Evolutionary conservation across 2,329 filamentous ascomycete genomes (phyloP), one percentile per base, ranked within the genome.

Genomic region (Colletotrichum sp.): DNA sequence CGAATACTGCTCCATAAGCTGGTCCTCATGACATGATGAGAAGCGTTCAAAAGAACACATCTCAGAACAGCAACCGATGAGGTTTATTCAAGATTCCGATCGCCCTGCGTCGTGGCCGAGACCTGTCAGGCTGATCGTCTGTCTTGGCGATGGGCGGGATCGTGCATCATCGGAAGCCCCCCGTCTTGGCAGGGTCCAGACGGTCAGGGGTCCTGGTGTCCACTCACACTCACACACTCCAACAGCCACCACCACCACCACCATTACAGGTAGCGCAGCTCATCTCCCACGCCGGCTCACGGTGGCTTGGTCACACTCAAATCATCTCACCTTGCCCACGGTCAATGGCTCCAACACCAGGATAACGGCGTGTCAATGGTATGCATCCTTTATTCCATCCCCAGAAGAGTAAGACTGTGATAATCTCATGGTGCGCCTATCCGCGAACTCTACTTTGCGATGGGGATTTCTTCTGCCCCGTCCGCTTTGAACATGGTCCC

Each of bases 111-210:
- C 52, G 26, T 12, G 13, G 43, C 32, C 30, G 36, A 66, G 38
- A 28, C 15, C 69, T 67, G 48, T n/a, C 71, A 64, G 61, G 26
- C 43, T 32, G 26, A 71, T 74, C 58, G 28, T 60, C 15, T 58
- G 34, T 38, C 72, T 75, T 72, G 69, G 61, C 72, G 24, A n/a
- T 12, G 30, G 57, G 55, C 68, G 72, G 72, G 69, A 75, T 72
- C 61, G 55, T 66, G 72, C 68, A 75, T 38, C 61, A 43, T 38
- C 68, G 61, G 36, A 30, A 38, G n/a, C 13, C 61, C 21, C 68
- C 38, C 67, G 68, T 38, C 72, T 72, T 72, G 72, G 69, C 72
- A 75, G 72, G 72, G 72, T 72, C 78, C 6, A 79, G 43, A 36
- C 18, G 15, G 63, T 58, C 67, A 71, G 72, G 72, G 72, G 66